Evolutionary conservation across 495 filamentous ascomycete genomes (phyloP).

Genomic region (Eremomyces bilateralis): DNA sequence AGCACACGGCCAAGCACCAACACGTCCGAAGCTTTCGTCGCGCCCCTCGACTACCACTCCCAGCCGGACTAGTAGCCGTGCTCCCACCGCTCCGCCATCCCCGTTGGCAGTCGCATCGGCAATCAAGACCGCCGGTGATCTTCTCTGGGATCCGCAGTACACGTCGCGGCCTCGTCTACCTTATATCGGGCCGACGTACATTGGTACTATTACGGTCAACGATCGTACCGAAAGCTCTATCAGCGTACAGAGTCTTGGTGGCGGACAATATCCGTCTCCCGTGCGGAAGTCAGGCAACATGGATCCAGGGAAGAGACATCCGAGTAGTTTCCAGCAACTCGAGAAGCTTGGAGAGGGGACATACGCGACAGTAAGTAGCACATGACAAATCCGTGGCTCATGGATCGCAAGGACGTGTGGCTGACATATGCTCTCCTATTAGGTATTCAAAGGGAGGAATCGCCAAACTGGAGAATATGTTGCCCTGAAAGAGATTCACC

Average conservation of each 20-base stretch:
- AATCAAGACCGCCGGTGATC: slow-evolving; percentile 19
- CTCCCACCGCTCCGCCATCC: slow-evolving; percentile 10
- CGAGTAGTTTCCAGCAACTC: slow-evolving; percentile 94
- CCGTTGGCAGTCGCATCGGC: slow-evolving; percentile 16
- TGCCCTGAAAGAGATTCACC: slow-evolving; percentile 92
- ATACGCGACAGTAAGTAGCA: slow-evolving; percentile 65
- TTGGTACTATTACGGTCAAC: slow-evolving; percentile 17
- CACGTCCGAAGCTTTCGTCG: too few relatives aligned
- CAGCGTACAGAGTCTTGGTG: slow-evolving; percentile 16
- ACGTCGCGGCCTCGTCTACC: slow-evolving; percentile 18
- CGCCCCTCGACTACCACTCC: too few relatives aligned
- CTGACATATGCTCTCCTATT: slow-evolving; percentile 1
- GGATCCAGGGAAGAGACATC: slow-evolving; percentile 54
- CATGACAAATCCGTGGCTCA: too few relatives aligned
- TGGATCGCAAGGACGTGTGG: too few relatives aligned
- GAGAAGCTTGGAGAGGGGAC: slow-evolving; percentile 97
- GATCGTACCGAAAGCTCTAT: slow-evolving; percentile 21
- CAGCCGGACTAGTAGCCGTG: slow-evolving; percentile 6
- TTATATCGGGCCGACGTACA: slow-evolving; percentile 18
- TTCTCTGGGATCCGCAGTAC: slow-evolving; percentile 22
- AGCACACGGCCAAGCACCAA: too few relatives aligned
- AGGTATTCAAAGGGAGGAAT: slow-evolving; percentile 26
- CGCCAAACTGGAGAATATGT: slow-evolving; percentile 30
- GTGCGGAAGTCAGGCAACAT: too few relatives aligned
- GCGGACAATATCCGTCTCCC: slow-evolving; percentile 9